These are phyloP conservation scores for Saccharomycopsis sp. DNA, from an alignment of 805 yeast species.

Conservation along the genomic window DNA sequence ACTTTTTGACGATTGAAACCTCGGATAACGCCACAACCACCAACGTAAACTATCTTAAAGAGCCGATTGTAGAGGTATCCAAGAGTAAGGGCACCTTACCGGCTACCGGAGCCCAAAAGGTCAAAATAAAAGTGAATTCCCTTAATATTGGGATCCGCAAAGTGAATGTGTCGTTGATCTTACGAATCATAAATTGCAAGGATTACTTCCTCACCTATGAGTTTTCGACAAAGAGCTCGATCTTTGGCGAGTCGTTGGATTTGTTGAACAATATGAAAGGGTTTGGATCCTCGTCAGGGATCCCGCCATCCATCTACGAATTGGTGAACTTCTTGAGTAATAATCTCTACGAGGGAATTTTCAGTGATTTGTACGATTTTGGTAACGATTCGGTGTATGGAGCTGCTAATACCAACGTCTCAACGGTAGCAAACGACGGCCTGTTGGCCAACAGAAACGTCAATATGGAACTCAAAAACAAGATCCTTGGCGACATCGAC, in stretches of 20 bases:
- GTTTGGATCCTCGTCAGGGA: conserved; percentile 25
- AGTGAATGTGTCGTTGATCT: conserved; percentile 24
- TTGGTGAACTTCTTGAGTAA: conserved; percentile 28
- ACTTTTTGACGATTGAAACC: conserved; percentile 10
- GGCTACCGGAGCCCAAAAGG: conserved; percentile 23
- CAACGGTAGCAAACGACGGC: background rate
- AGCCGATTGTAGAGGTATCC: conserved; percentile 13
- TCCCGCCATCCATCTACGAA: conserved; percentile 29
- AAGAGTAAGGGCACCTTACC: conserved; percentile 30
- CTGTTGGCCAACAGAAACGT: background rate
- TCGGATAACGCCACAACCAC: conserved; percentile 22
- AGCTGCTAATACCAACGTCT: background rate
- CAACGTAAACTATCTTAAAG: conserved; percentile 15
- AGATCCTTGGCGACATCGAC: conserved; percentile 18
- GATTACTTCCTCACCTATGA: conserved; percentile 29
- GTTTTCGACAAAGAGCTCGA: conserved; percentile 24
- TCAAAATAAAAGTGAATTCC: conserved; percentile 24
- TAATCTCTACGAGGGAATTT: conserved; percentile 25
- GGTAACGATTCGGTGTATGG: background rate
- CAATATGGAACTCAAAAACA: conserved; percentile 1
- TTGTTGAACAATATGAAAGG: conserved; percentile 23
- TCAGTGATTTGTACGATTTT: conserved; percentile 22
- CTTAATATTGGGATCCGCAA: conserved; percentile 26
- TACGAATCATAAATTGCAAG: conserved; percentile 27
- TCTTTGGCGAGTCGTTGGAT: conserved; percentile 30